phyloP scores from a whole-genome alignment of 2,329 filamentous ascomycete genomes.

The Pseudocercospora fijiensis region DNA sequence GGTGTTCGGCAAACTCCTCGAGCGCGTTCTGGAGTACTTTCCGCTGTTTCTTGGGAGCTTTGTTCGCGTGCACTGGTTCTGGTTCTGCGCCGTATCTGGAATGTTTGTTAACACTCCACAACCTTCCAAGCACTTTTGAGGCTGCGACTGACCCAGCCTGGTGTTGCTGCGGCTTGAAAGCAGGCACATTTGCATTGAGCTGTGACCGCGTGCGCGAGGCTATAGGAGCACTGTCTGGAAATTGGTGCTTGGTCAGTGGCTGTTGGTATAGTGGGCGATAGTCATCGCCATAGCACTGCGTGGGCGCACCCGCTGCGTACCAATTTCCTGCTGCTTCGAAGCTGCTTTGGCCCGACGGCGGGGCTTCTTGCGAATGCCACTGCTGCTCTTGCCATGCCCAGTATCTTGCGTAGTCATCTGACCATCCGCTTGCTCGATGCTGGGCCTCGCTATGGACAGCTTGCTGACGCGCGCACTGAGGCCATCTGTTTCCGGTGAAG shows the following conservation, averaged over 20 bases:
- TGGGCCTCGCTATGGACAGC: neutral
- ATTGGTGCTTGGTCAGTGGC: neutral
- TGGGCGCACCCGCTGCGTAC: neutral
- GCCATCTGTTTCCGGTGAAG: neutral
- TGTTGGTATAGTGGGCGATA: neutral
- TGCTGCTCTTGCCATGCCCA: neutral
- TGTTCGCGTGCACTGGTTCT: neutral
- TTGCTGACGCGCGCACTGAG: neutral
- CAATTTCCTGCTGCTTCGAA: neutral
- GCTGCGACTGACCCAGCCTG: constrained; percentile 3
- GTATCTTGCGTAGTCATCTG: neutral
- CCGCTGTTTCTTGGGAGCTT: neutral
- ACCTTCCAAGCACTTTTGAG: neutral
- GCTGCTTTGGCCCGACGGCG: neutral
- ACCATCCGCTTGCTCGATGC: neutral
- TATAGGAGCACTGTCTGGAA: neutral
- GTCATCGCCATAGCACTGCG: neutral
- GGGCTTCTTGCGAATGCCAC: neutral
- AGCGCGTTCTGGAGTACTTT: neutral
- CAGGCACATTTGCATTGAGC: neutral
- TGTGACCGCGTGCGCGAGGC: neutral
- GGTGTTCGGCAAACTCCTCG: neutral
- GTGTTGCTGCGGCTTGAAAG: neutral
- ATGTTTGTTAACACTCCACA: constrained; percentile 1
- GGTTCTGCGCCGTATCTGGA: neutral